Conservation (phyloP, 352 stramenopile species). For the Chrysophaeum taylorii region DNA sequence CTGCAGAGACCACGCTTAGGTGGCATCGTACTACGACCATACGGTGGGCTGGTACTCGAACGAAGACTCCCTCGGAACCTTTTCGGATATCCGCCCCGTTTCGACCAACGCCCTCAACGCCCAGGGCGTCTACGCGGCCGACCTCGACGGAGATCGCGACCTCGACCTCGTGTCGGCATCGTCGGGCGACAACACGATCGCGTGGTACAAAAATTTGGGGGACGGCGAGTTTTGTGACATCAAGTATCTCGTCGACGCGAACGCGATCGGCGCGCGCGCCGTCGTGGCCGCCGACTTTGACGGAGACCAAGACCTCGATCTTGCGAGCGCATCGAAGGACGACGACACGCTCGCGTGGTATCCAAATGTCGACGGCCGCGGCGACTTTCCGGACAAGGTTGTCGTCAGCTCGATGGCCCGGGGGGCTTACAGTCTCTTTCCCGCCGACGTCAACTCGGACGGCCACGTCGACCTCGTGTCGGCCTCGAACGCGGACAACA, state of each 20-base stretch:
- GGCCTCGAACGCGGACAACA: neutral
- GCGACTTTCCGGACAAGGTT: constrained; percentile 21
- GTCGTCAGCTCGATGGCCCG: constrained; percentile 20
- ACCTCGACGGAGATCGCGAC: constrained; percentile 31
- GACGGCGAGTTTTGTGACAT: constrained; percentile 23
- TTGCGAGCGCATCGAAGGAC: constrained; percentile 25
- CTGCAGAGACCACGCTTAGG: constrained; percentile 19
- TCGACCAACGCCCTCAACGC: constrained; percentile 19
- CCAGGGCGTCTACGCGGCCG: constrained; percentile 23
- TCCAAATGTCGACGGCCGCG: constrained; percentile 26
- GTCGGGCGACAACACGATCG: constrained; percentile 29
- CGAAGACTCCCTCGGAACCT: constrained; percentile 7
- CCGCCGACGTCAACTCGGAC: constrained; percentile 21
- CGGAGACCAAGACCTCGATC: constrained; percentile 29
- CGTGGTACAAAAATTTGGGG: constrained; percentile 24
- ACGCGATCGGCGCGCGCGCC: constrained; percentile 27
- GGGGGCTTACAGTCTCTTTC: constrained; percentile 24
- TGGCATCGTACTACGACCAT: constrained; percentile 24
- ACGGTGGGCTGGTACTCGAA: constrained; percentile 26
- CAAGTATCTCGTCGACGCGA: constrained; percentile 24
- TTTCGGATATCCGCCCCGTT: neutral
- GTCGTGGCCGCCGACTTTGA: constrained; percentile 30
- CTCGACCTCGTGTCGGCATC: constrained; percentile 27
- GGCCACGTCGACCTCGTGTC: neutral
- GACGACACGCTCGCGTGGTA: constrained; percentile 33